Evolutionary conservation across 1,139 yeast species (phyloP).

Genomic region (Pichia sp.): DNA sequence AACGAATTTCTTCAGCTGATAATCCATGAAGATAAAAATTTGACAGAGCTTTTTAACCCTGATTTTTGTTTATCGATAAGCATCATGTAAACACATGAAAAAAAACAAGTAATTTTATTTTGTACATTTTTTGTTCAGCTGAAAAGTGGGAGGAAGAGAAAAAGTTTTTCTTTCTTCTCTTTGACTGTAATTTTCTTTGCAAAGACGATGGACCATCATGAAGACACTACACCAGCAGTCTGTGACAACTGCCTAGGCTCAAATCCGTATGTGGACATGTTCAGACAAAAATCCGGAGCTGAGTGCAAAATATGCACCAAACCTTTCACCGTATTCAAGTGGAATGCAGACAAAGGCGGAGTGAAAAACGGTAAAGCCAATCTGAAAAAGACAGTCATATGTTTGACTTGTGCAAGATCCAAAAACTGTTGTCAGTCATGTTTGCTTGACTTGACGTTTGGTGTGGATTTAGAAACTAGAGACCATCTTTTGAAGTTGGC

Average conservation of each 20-base stretch:
- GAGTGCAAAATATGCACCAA: conserved; percentile 76
- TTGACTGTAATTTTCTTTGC: background rate
- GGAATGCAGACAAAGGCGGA: conserved; percentile 37
- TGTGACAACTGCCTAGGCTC: conserved; percentile 71
- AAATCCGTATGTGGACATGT: conserved; percentile 58
- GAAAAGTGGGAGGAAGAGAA: background rate
- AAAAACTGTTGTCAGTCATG: conserved; percentile 86
- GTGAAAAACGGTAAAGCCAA: conserved; percentile 20
- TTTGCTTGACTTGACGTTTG: conserved; percentile 71
- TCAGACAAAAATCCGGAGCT: conserved; percentile 64
- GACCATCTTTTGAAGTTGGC: conserved; percentile 80
- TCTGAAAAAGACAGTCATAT: conserved; percentile 48
- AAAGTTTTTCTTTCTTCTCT: background rate
- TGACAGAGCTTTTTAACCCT: conserved; percentile 69
- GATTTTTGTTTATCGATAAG: conserved; percentile 21
- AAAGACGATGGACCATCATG: conserved; percentile 4
- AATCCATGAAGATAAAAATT: conserved; percentile 41
- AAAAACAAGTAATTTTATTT: no score
- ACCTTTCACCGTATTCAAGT: conserved; percentile 73
- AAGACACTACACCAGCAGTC: conserved; percentile 39
- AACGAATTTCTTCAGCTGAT: conserved; percentile 65
- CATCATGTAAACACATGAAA: no score
- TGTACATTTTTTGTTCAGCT: no score
- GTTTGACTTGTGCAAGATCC: conserved; percentile 70
- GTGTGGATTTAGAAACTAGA: conserved; percentile 68